A percentile compares a stretch with the other conserved stretches of the same genome.
phyloP scores from a whole-genome alignment of 2,329 filamentous ascomycete species.

The Xenoacremonium recifei region DNA sequence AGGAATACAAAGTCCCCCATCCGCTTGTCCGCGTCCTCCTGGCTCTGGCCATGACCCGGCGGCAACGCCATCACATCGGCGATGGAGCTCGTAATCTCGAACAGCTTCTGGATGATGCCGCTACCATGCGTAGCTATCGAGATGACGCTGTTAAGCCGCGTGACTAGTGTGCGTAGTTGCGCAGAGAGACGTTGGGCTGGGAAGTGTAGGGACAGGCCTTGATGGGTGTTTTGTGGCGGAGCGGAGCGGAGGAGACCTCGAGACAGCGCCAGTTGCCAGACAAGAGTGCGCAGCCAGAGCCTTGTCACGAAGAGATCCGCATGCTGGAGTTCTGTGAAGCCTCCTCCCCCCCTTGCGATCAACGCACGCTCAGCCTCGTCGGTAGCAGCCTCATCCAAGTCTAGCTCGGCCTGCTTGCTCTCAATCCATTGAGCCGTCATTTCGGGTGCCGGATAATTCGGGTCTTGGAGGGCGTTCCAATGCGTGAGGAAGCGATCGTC shows the following conservation, averaged over 20 bases:
- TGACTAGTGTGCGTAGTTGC: slow-evolving; percentile 38
- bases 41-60: slow-evolving; percentile 33
- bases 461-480: slow-evolving; percentile 33
- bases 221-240: slow-evolving; percentile 30
- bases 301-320: slow-evolving; percentile 40
- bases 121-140: slow-evolving; percentile 55
- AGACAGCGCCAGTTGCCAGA: slow-evolving; percentile 42
- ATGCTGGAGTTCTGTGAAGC: slow-evolving; percentile 38
- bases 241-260: slow-evolving; percentile 36
- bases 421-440: slow-evolving; percentile 40
- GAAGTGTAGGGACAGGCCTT: slow-evolving; percentile 39
- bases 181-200: slow-evolving; percentile 37
- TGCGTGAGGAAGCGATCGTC: slow-evolving; percentile 37
- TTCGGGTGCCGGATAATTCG: slow-evolving; percentile 12
- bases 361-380: slow-evolving; percentile 27
- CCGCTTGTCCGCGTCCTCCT: slow-evolving; percentile 44
- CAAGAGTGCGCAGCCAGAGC: slow-evolving; percentile 39
- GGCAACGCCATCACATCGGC: slow-evolving; percentile 56
- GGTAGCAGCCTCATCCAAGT: slow-evolving; percentile 34
- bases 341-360: slow-evolving; percentile 19
- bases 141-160: slow-evolving; percentile 32
- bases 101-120: slow-evolving; percentile 57
- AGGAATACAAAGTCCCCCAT: slow-evolving; percentile 55
- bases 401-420: slow-evolving; percentile 38
- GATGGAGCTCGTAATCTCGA: slow-evolving; percentile 59